A percentile compares a stretch with the other conserved stretches of the same genome.
These are phyloP conservation scores for Amyloporia xantha DNA, from an alignment of 768 basidiomycete genomes.

Conservation along the genomic window DNA sequence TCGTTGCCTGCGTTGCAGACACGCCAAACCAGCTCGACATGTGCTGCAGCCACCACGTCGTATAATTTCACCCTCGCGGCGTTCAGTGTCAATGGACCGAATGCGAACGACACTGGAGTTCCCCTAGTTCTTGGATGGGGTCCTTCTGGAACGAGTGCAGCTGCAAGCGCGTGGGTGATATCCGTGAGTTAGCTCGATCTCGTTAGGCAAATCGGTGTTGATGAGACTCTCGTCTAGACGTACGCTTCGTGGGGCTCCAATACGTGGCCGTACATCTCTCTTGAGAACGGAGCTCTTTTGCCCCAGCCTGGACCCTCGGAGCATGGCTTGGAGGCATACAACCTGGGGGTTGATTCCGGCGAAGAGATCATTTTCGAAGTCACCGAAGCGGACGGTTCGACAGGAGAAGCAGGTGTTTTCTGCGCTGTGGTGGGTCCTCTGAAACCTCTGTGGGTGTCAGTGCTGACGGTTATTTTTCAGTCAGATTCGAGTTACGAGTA, in stretches of 20 bases:
- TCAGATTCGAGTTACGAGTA: too few species aligned
- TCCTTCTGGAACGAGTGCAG: constrained; percentile 23
- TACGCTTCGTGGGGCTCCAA: constrained; percentile 41
- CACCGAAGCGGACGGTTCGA: constrained; percentile 19
- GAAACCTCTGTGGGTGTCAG: too few species aligned
- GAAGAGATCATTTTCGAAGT: constrained; percentile 31
- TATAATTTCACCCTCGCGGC: constrained; percentile 43
- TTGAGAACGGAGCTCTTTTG: constrained; percentile 32
- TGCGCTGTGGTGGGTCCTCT: constrained; percentile 27
- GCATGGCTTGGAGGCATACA: constrained; percentile 32
- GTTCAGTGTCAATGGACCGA: constrained; percentile 32
- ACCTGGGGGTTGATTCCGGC: constrained; percentile 21
- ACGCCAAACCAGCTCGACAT: constrained; percentile 10
- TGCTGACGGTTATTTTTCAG: too few species aligned
- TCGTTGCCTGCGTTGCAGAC: constrained; percentile 7
- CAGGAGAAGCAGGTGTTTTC: constrained; percentile 26
- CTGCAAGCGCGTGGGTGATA: constrained; percentile 32
- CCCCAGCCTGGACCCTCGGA: constrained; percentile 24
- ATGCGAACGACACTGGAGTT: constrained; percentile 37
- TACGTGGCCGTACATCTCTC: constrained; percentile 35
- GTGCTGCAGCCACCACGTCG: constrained; percentile 21
- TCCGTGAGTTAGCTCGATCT: constrained; percentile 29
- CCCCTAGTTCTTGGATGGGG: constrained; percentile 39
- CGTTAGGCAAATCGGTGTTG: not conserved
- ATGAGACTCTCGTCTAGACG: constrained; percentile 27